phyloP scores from a whole-genome alignment of 169 alveolate genomes.

The Plasmodium billcollinsi region DNA sequence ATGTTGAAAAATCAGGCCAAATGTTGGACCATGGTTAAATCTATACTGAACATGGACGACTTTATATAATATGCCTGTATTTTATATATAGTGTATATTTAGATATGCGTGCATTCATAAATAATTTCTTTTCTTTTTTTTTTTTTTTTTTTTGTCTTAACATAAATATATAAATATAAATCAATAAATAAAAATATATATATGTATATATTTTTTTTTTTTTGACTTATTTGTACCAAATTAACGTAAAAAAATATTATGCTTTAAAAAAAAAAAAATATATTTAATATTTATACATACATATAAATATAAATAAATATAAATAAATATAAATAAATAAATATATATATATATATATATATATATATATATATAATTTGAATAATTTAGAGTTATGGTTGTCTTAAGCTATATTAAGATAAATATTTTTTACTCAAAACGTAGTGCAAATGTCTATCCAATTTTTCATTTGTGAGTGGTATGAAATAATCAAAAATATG shows the following conservation, averaged over 20 bases:
- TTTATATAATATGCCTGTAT: not conserved
- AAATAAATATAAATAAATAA: not conserved
- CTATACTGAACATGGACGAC: slow-evolving; percentile 59
- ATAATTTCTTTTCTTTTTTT: too few relatives aligned
- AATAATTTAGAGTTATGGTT: not conserved
- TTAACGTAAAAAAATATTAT: too few relatives aligned
- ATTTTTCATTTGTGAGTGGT: slow-evolving; percentile 78
- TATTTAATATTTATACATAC: too few relatives aligned
- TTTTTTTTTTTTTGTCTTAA: too few relatives aligned
- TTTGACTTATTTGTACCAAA: too few relatives aligned
- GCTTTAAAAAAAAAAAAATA: not conserved
- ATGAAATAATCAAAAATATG: slow-evolving; percentile 85
- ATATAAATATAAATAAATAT: too few relatives aligned
- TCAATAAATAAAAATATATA: too few relatives aligned
- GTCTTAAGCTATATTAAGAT: not conserved
- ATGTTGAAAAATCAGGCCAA: slow-evolving; percentile 77
- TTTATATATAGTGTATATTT: too few relatives aligned
- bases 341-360: not conserved
- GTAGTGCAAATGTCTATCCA: slow-evolving; percentile 49
- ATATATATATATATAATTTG: not conserved
- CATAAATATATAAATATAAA: too few relatives aligned
- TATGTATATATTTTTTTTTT: too few relatives aligned
- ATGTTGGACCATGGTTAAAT: slow-evolving; percentile 82
- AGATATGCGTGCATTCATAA: too few relatives aligned
- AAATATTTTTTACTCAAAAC: slow-evolving; percentile 65